Evolutionary conservation across 805 yeast species (phyloP).

Genomic region (Schizosaccharomyces lindneri): DNA sequence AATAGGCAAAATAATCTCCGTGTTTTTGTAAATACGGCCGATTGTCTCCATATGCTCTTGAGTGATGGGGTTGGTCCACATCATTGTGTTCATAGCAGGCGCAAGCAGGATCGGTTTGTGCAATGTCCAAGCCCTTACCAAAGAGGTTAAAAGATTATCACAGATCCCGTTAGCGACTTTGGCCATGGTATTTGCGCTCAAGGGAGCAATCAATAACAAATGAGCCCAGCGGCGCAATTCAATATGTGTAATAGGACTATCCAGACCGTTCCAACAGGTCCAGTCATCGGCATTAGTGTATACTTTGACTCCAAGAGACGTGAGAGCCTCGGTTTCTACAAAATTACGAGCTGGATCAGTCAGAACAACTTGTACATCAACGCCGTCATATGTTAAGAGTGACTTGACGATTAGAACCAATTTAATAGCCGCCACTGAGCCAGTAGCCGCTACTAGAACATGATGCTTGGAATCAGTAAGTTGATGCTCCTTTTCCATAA

Average conservation of each 20-base stretch:
- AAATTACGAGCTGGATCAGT: slow-evolving; percentile 76
- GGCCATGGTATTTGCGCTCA: slow-evolving; percentile 77
- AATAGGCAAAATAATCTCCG: slow-evolving; percentile 76
- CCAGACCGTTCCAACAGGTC: slow-evolving; percentile 47
- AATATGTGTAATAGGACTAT: slow-evolving; percentile 76
- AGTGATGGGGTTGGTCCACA: slow-evolving; percentile 73
- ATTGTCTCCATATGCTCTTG: slow-evolving; percentile 55
- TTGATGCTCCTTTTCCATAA: slow-evolving; percentile 3
- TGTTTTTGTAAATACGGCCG: slow-evolving; percentile 82
- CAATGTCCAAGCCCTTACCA: slow-evolving; percentile 87
- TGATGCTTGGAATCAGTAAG: slow-evolving; percentile 65
- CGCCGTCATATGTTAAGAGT: slow-evolving; percentile 44
- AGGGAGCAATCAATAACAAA: slow-evolving; percentile 73
- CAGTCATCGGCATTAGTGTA: slow-evolving; percentile 94
- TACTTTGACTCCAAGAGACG: slow-evolving; percentile 46
- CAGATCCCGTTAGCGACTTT: slow-evolving; percentile 79
- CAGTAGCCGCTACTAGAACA: slow-evolving; percentile 76
- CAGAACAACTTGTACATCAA: slow-evolving; percentile 64
- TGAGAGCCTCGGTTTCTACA: slow-evolving; percentile 15
- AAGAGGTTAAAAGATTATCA: slow-evolving; percentile 74
- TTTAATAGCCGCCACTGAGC: slow-evolving; percentile 89
- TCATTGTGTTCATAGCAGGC: slow-evolving; percentile 86
- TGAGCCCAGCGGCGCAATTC: slow-evolving; percentile 95
- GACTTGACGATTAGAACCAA: slow-evolving; percentile 74
- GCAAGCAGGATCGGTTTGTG: slow-evolving; percentile 71